Conservation (phyloP, 768 basidiomycete genomes). For the Termitomyces sp. region DNA sequence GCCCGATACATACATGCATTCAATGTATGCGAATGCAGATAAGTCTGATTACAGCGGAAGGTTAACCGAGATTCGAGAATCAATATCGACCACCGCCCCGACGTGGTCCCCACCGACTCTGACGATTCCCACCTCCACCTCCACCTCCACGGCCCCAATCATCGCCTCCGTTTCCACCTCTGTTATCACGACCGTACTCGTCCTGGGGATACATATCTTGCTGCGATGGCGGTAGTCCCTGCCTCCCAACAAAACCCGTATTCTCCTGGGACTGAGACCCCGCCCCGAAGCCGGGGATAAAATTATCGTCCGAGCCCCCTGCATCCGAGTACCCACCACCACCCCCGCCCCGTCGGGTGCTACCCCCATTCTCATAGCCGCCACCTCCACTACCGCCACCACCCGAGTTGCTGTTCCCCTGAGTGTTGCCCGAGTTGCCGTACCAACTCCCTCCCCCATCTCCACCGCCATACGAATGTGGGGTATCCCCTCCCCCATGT, state of each 20-base stretch:
- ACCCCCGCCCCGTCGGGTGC: slow-evolving; percentile 14
- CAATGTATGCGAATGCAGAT: background rate
- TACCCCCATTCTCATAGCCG: slow-evolving; percentile 12
- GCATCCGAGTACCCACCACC: slow-evolving; percentile 23
- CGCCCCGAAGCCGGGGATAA: slow-evolving; percentile 63
- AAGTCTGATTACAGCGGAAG: background rate
- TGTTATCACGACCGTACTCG: slow-evolving; percentile 35
- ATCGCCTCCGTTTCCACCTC: slow-evolving; percentile 26
- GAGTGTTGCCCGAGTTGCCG: slow-evolving; percentile 8
- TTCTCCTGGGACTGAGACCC: slow-evolving; percentile 7
- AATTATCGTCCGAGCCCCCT: slow-evolving; percentile 45
- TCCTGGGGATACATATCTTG: slow-evolving; percentile 47
- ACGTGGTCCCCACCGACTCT: slow-evolving; percentile 27
- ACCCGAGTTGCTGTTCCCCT: slow-evolving; percentile 33
- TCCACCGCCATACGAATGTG: slow-evolving; percentile 39
- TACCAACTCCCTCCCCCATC: slow-evolving; percentile 12
- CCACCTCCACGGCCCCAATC: slow-evolving; percentile 31
- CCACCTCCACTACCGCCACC: slow-evolving; percentile 15
- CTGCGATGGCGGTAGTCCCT: slow-evolving; percentile 34
- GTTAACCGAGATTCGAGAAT: background rate
- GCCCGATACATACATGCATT: background rate
- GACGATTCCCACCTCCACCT: slow-evolving; percentile 26
- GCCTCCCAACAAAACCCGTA: slow-evolving; percentile 15
- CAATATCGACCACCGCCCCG: slow-evolving; percentile 20
- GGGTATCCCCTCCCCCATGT: slow-evolving; percentile 13